phyloP scores from a whole-genome alignment of 129 eudicot species.

The Centella asiatica region DNA sequence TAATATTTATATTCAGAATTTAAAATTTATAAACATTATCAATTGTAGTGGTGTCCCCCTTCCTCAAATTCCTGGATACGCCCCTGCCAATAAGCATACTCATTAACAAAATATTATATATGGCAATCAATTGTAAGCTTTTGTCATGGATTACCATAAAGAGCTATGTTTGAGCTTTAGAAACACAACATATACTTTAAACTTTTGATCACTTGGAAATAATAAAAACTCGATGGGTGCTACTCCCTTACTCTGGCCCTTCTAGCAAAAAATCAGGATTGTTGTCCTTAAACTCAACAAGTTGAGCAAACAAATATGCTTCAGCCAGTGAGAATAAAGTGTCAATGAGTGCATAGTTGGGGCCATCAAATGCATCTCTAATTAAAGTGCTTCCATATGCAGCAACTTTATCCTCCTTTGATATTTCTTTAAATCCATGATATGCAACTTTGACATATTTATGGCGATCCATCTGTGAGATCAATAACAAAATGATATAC shows the following conservation, averaged over 20 bases:
- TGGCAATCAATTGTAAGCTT: too few relatives aligned
- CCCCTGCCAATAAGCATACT: too few relatives aligned
- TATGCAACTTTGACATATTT: slow-evolving; percentile 96
- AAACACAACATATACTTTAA: neutral
- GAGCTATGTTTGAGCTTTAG: neutral
- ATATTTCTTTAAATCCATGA: slow-evolving; percentile 81
- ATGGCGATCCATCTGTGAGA: slow-evolving; percentile 95
- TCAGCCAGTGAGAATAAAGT: slow-evolving; percentile 92
- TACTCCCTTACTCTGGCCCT: slow-evolving; percentile 66
- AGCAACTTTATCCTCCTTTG: slow-evolving; percentile 80
- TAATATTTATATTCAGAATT: too few relatives aligned
- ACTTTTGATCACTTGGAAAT: slow-evolving; percentile 10
- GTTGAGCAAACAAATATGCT: slow-evolving; percentile 94
- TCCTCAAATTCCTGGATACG: too few relatives aligned
- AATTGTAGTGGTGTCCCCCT: too few relatives aligned
- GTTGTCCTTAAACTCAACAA: slow-evolving; percentile 88
- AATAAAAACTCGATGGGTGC: slow-evolving; percentile 14
- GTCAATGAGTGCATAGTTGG: slow-evolving; percentile 92
- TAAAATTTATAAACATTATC: too few relatives aligned
- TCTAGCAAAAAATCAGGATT: slow-evolving; percentile 67
- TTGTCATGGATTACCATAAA: too few relatives aligned
- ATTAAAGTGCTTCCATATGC: slow-evolving; percentile 70
- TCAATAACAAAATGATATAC: too few relatives aligned
- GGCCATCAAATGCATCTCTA: slow-evolving; percentile 90
- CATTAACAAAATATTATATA: too few relatives aligned